These are phyloP conservation scores for Triticum aestivum DNA, from an alignment of 176 grass and related monocot species.

Conservation along the genomic window DNA sequence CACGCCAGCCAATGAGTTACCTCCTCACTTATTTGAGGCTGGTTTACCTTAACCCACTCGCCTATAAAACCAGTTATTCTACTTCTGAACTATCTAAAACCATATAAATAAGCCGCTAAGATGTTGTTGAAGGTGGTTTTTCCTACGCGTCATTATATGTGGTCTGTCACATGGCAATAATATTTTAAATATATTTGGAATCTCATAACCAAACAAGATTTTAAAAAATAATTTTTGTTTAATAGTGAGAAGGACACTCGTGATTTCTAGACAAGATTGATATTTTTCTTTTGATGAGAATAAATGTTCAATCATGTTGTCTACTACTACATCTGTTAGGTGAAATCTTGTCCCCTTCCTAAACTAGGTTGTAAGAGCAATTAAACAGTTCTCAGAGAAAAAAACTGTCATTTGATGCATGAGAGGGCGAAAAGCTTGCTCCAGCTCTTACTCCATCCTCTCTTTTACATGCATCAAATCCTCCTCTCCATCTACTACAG, in stretches of 20 bases:
- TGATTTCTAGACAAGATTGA: not conserved
- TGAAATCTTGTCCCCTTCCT: not conserved
- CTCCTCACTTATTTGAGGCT: not conserved
- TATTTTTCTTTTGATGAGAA: not conserved
- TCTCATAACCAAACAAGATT: not conserved
- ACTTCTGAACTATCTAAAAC: not conserved
- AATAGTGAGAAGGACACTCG: not conserved
- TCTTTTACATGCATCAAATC: not conserved
- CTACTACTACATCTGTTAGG: not conserved
- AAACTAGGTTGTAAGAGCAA: not conserved
- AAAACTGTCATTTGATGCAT: not conserved
- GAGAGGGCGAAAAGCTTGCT: not conserved
- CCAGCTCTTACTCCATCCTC: not conserved
- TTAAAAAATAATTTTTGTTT: not conserved
- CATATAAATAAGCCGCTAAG: not conserved
- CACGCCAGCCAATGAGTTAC: not conserved
- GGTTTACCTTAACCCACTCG: not conserved
- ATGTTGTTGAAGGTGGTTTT: not conserved
- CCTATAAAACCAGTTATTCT: not conserved
- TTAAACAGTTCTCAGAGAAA: not conserved
- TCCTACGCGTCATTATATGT: not conserved
- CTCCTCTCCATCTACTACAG: not conserved
- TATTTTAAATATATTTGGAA: not conserved
- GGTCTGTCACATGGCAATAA: not conserved
- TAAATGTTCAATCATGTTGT: not conserved